Evolutionary conservation across 2,329 filamentous ascomycete species (phyloP), one percentile per base, ranked within the genome.

Genomic region (Erysiphe pulchra): DNA sequence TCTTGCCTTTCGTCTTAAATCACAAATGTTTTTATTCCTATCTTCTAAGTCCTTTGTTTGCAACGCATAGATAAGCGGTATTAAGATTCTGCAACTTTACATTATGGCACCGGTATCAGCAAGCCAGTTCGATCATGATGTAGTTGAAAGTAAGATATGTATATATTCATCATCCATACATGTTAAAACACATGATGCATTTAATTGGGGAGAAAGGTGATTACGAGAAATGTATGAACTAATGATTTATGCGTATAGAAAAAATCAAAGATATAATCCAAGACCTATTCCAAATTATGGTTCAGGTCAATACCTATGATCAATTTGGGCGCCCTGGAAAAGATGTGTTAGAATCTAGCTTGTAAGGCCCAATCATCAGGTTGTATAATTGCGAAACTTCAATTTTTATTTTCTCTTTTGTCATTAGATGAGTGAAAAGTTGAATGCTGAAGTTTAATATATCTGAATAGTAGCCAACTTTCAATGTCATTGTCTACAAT

Each of bases 221-320:
- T 6, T 32, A 9, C 36, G 10, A 14, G 14, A 4, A 45, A 42
- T 17, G 11, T 28, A 5, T 45, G 36, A n/a, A 31, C 44, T 50
- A 20, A 49, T 32, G 24, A 12, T 16, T 34, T 4, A 24, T 24
- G 20, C 18, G 17, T 40, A 9, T 53, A 75, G 72, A 67, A 52
- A 65, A 71, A 59, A 63, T 75, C 60, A 72, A 75, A 55, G 66
- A 73, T 53, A 65, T 73, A 49, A 73, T 77, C 57, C 71, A 76
- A 54, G 70, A 73, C 52, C 66, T 77, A 37, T 77, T 73, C 64
- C 66, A 73, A 52, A 60, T 76, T 48, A 71, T 75, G 65, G 70
- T 78, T 41, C 73, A 77, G 55, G 65, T 71, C 28, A 66, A 70
- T 31, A 67, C 69, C 48, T 79, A 77, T 62, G 72, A 77, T 62